Conservation (phyloP, 345 rosid species). For the Kernera saxatilis region DNA sequence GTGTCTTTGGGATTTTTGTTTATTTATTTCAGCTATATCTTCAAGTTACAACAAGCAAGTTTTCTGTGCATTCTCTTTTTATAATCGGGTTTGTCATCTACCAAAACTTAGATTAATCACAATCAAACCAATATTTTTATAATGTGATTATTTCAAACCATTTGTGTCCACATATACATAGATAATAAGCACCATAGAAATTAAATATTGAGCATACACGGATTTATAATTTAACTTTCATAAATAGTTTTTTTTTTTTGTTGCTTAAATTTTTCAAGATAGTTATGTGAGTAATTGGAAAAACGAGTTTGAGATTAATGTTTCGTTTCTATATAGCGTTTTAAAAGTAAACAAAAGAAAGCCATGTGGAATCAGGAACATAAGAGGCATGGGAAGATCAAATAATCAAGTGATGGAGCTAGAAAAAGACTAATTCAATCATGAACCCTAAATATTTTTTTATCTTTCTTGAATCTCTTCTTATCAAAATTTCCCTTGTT, state of each 20-base stretch:
- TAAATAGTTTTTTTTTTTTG: too few relatives aligned
- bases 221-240: not conserved
- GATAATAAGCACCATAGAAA: not conserved
- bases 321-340: not conserved
- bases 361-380: constrained; percentile 23
- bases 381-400: constrained; percentile 26
- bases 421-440: constrained; percentile 15
- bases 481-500: not conserved
- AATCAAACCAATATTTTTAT: not conserved
- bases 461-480: constrained; percentile 3
- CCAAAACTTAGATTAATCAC: not conserved
- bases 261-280: not conserved
- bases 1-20: not conserved
- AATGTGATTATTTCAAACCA: not conserved
- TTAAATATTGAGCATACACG: not conserved
- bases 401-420: constrained; percentile 31
- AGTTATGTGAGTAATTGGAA: not conserved
- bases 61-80: not conserved
- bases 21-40: not conserved
- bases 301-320: not conserved
- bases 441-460: not conserved
- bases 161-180: not conserved
- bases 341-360: constrained; percentile 8
- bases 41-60: not conserved
- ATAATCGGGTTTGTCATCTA: not conserved